Evolutionary conservation across 208 protist genomes (phyloP).

Genomic region (Leishmania tarentolae): DNA sequence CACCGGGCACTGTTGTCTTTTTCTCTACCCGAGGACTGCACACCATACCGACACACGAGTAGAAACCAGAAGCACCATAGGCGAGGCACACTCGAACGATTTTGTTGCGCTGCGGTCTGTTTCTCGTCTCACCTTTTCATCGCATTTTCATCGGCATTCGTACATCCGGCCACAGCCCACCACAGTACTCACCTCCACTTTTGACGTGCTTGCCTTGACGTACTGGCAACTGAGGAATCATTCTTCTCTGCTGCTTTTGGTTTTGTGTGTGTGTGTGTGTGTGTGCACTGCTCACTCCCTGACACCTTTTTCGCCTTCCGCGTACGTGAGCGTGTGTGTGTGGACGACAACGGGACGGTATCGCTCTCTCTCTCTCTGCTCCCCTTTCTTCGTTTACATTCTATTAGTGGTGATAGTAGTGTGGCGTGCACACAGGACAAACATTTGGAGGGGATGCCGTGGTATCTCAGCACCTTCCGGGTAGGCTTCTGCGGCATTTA

Average conservation of each 20-base stretch:
- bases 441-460: slow-evolving; percentile 45
- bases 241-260: not conserved
- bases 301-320: not conserved
- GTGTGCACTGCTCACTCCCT: not conserved
- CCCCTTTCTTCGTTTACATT: not conserved
- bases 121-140: not conserved
- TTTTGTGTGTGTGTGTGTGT: not conserved
- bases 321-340: not conserved
- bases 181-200: not conserved
- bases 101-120: not conserved
- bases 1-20: not conserved
- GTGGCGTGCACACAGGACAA: not conserved
- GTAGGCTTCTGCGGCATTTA: slow-evolving; percentile 77
- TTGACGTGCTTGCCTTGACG: no score
- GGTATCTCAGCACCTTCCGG: slow-evolving; percentile 85
- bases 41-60: not conserved
- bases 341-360: not conserved
- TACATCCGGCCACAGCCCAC: not conserved
- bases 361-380: not conserved
- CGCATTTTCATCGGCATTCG: not conserved
- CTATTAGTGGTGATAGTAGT: not conserved
- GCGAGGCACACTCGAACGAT: not conserved
- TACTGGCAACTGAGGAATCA: not conserved
- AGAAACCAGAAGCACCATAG: not conserved
- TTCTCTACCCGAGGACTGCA: not conserved